Conservation (phyloP, 2,329 filamentous ascomycete species). For the Talaromyces marneffei region DNA sequence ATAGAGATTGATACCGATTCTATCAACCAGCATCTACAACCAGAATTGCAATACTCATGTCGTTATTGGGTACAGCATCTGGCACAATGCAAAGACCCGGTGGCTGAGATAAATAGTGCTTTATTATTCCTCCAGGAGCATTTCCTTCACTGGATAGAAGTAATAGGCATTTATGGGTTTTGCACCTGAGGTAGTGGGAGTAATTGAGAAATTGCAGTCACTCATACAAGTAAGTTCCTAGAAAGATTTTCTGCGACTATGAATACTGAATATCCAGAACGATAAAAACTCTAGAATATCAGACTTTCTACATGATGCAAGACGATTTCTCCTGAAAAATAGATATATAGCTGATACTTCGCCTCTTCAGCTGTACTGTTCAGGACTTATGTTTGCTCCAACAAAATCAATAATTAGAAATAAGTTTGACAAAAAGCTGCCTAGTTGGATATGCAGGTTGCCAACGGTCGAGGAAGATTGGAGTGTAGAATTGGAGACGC, state of each 20-base stretch:
- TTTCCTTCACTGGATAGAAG: slow-evolving; percentile 9
- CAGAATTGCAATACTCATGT: slow-evolving; percentile 16
- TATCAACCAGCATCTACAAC: slow-evolving; percentile 3
- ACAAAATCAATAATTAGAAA: slow-evolving; percentile 18
- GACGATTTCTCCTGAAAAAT: slow-evolving; percentile 26
- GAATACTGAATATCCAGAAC: slow-evolving; percentile 9
- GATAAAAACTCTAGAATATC: slow-evolving; percentile 4
- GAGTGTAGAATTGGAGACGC: slow-evolving; percentile 21
- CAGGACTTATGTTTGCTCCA: slow-evolving; percentile 30
- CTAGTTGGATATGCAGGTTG: slow-evolving; percentile 17
- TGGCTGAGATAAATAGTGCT: slow-evolving; percentile 9
- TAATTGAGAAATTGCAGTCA: slow-evolving; percentile 18
- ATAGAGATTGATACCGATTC: not conserved
- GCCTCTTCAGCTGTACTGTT: slow-evolving; percentile 33
- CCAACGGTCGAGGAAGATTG: slow-evolving; percentile 14
- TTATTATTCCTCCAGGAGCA: not conserved
- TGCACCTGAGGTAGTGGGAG: not conserved
- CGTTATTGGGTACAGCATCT: slow-evolving; percentile 26
- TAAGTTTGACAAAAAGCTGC: slow-evolving; percentile 18
- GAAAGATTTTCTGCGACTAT: not conserved
- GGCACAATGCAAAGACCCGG: slow-evolving; percentile 5
- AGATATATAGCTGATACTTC: slow-evolving; percentile 22
- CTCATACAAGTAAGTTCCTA: slow-evolving; percentile 10
- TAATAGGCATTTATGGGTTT: not conserved
- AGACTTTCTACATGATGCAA: slow-evolving; percentile 27